phyloP scores from a whole-genome alignment of 306 rosid species.

The Purshia tridentata region DNA sequence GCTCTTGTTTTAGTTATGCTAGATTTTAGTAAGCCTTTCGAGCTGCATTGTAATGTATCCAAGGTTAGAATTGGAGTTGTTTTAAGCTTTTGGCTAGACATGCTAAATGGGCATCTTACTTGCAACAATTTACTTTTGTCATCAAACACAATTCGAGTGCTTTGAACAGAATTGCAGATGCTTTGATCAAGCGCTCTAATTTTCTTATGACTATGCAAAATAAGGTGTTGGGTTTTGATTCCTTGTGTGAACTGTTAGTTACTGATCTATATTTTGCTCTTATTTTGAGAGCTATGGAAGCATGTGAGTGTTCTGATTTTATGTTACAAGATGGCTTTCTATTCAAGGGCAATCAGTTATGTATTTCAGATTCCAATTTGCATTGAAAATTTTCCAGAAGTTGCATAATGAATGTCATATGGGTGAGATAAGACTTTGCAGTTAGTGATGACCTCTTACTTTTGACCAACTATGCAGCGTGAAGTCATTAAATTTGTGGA shows the following conservation, averaged over 20 bases:
- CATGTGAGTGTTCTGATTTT: background rate
- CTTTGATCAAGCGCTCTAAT: background rate
- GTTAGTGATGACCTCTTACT: background rate
- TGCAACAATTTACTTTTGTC: background rate
- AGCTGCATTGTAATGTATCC: background rate
- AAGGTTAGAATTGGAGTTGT: background rate
- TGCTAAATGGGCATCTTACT: background rate
- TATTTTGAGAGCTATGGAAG: no score
- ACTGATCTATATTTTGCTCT: background rate
- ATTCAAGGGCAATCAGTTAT: background rate
- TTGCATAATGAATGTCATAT: background rate
- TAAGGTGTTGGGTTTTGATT: background rate
- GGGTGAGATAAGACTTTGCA: background rate
- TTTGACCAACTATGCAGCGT: background rate
- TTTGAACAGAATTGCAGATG: background rate
- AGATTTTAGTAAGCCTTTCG: no score
- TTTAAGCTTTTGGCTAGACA: background rate
- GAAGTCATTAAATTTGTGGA: background rate
- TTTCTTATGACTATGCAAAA: background rate
- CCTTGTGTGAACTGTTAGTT: background rate
- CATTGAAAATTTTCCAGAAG: background rate
- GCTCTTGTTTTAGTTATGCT: no score
- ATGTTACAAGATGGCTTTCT: background rate
- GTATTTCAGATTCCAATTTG: background rate
- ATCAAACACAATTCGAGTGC: background rate